Base-by-base conservation (phyloP, 2,329 filamentous ascomycete species). In the Apiospora saccharicola region DNA sequence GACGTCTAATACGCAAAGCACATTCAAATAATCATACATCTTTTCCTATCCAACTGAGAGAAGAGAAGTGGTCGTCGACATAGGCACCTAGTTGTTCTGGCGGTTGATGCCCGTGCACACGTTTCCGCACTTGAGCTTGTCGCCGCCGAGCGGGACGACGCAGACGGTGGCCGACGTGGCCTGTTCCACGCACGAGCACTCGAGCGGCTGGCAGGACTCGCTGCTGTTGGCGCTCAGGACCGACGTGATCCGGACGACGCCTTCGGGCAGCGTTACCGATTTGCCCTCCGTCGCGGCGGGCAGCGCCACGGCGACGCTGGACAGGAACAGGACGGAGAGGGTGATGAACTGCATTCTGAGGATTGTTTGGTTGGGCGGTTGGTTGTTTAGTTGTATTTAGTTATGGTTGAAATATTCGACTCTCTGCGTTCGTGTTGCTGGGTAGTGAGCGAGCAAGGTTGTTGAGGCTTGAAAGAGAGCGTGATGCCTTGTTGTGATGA, bases 41-140 rank as follows among this genome's bases (percentile, higher is more conserved):
- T 30, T 30, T 30, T 30, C 26, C 26, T 4, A 30, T 30, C 26
- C 26, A 30, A 30, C 26, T 30, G 26, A 30, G 26, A 30, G 26
- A 30, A 30, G 26, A 30, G 26, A 30, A 4, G 26, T n/a, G 22
- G 5, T 8, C 19, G 5, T 0, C 6, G 49, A 24, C 8, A 2
- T 6, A n/a, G 49, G 14, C 47, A 8, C 16, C 24, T 22, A 6
- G 8, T 22, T 16, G 22, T 12, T 37, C 6, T n/a, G 34, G 30
- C 53, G 53, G 19, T 61, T 61, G 53, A 61, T 37, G 53, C 53
- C 53, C 19, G 7, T 8, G 57, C 57, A 64, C 34, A 64, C n/a
- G 57, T n/a, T 5, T 1, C 19, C 8, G 57, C 57, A 64, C 57
- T 64, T 41, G 57, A 34, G 41, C 57, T n/a, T 64, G 57, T 64